Evolutionary conservation across 73 alveolate genomes (phyloP).

Genomic region (Paramecium biaurelia): DNA sequence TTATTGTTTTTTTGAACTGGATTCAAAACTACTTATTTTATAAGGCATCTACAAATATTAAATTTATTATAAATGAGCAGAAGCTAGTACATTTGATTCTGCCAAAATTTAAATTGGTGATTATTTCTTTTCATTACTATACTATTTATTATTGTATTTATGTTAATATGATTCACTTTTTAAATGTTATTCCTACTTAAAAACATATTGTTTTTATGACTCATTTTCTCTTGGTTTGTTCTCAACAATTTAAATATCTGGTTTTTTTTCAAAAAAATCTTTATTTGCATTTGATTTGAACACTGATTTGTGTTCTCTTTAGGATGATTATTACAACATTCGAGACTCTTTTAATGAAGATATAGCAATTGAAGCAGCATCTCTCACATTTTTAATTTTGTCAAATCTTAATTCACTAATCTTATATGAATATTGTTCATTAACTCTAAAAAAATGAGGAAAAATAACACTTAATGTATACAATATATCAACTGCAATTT

Average conservation of each 20-base stretch:
- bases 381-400: constrained; percentile 64
- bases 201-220: neutral
- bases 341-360: neutral
- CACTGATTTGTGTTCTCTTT: constrained; percentile 15
- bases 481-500: constrained; percentile 59
- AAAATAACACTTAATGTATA: constrained; percentile 57
- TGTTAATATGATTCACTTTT: neutral
- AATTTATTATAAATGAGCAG: neutral
- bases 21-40: neutral
- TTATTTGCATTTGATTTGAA: constrained; percentile 23
- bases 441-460: constrained; percentile 8
- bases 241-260: constrained; percentile 23
- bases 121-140: neutral
- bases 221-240: constrained; percentile 6
- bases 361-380: constrained; percentile 56
- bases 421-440: neutral
- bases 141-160: neutral
- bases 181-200: neutral
- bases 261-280: neutral
- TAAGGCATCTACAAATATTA: neutral
- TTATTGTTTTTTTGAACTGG: neutral
- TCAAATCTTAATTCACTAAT: constrained; percentile 47
- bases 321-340: neutral
- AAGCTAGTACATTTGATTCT: neutral
- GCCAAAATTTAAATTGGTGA: neutral